These are phyloP conservation scores for Podosphaera xanthii DNA, from an alignment of 2,329 filamentous ascomycete species.

Conservation along the genomic window DNA sequence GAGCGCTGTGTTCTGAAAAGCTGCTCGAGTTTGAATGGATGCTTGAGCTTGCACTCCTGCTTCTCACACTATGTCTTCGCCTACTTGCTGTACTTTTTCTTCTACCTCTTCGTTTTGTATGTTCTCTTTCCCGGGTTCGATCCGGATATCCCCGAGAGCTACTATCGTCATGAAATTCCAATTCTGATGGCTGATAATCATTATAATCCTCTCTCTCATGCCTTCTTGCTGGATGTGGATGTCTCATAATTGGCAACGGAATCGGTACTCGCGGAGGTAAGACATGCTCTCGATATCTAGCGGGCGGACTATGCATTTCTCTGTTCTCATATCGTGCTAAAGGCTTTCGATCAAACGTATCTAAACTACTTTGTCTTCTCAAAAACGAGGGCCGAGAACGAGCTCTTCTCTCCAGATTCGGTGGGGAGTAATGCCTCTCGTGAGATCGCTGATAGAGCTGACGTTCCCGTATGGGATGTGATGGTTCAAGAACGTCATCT, in stretches of 20 bases:
- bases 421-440: constrained; percentile 10
- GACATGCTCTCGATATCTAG: constrained; percentile 22
- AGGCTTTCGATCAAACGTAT: constrained; percentile 68
- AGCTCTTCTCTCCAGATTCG: constrained; percentile 8
- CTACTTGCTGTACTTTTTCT: constrained; percentile 10
- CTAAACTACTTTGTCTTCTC: constrained; percentile 68
- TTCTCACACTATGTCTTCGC: constrained; percentile 21
- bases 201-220: constrained; percentile 37
- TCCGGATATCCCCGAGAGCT: constrained; percentile 41
- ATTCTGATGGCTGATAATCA: constrained; percentile 44
- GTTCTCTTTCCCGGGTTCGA: constrained; percentile 33
- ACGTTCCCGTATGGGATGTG: constrained; percentile 31
- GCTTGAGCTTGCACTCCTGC: constrained; percentile 4
- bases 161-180: constrained; percentile 46
- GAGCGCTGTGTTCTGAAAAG: background rate
- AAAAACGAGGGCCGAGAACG: constrained; percentile 41
- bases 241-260: constrained; percentile 41
- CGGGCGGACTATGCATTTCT: constrained; percentile 40
- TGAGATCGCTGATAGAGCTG: constrained; percentile 14
- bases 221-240: constrained; percentile 33
- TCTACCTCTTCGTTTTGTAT: constrained; percentile 22
- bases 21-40: background rate
- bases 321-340: constrained; percentile 23
- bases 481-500: constrained; percentile 15
- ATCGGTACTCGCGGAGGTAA: constrained; percentile 28